These are phyloP conservation scores for Alternaria sp. DNA, from an alignment of 2,329 filamentous ascomycete genomes.

Conservation along the genomic window DNA sequence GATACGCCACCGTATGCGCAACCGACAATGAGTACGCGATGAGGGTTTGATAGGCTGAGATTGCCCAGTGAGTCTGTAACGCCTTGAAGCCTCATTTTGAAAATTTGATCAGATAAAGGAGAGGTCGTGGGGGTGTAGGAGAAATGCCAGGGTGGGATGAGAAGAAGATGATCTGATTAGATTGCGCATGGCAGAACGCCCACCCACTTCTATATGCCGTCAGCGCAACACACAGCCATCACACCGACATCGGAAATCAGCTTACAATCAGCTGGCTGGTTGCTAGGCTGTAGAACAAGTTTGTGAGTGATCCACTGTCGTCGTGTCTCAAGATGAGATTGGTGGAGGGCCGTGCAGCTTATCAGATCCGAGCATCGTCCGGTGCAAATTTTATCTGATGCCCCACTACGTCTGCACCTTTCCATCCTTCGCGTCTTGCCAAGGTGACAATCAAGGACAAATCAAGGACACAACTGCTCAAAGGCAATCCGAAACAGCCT, in stretches of 20 bases:
- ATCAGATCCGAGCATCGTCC: conserved; percentile 20
- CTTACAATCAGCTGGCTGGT: conserved; percentile 11
- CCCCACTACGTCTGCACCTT: conserved; percentile 8
- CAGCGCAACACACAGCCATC: conserved; percentile 1
- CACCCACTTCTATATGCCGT: conserved; percentile 19
- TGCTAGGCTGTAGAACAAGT: background rate
- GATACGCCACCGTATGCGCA: conserved; percentile 77
- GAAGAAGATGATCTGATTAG: conserved; percentile 51
- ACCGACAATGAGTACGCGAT: conserved; percentile 69
- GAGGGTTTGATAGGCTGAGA: conserved; percentile 43
- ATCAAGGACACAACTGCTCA: background rate
- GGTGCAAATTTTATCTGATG: conserved; percentile 26
- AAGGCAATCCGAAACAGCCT: background rate
- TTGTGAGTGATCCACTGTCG: conserved; percentile 16
- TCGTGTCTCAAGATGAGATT: conserved; percentile 5
- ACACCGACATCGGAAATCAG: conserved; percentile 29
- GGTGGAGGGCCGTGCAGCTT: conserved; percentile 1
- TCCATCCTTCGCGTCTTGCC: background rate
- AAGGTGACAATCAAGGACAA: conserved; percentile 3
- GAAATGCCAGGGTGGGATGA: conserved; percentile 8
- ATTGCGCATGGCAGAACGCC: conserved; percentile 22
- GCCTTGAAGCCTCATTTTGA: conserved; percentile 43
- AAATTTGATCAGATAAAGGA: conserved; percentile 27
- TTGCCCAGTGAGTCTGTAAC: conserved; percentile 37
- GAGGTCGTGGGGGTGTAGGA: conserved; percentile 11